Evolutionary conservation across 352 stramenopile genomes (phyloP), one percentile per base, ranked within the genome.

Genomic region (Phytophthora capsici): DNA sequence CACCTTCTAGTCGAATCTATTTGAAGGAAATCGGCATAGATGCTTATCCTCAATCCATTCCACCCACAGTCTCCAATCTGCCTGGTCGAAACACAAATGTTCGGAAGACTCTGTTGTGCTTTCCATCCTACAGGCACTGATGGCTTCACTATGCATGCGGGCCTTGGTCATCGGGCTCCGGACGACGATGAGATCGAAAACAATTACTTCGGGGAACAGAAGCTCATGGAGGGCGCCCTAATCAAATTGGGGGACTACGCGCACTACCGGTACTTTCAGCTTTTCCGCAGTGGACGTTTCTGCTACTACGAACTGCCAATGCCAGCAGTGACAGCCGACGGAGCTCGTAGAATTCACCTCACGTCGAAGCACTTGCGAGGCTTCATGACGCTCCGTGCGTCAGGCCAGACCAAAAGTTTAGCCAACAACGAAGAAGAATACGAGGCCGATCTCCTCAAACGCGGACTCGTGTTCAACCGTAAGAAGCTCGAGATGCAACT

Each of bases 241-340:
- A 95, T 95, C 64, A 95, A 95, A 63, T 69, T 92, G 30, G 86
- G 86, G 54, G 86, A 95, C 65, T 95, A 95, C 65, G 84, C 86
- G 69, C 86, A 93, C 57, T 95, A 91, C 58, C 84, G 86, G 16
- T 95, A 95, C 70, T 95, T 95, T 55, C 53, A 93, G 46, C 82
- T 95, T 6, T 93, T 84, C 61, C 82, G 84, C 55, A 93, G 92
- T 46, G 86, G 86, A 28, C 79, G 84, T 47, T 89, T 95, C 62
- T 93, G 86, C 77, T 95, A 95, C 73, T 95, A 95, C 64, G 86
- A 95, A 65, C 69, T 95, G 49, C 83, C 84, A 16, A 87, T 95
- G 65, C 78, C 79, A 17, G 63, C 77, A 4, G 52, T n/a, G n/a
- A n/a, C 71, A 9, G 57, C 62, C 93, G 4, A 93, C 84, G 53